A percentile compares a stretch with the other conserved stretches of the same genome.
Conservation (phyloP, 768 basidiomycete genomes). For the Punctularia strigosozonata region DNA sequence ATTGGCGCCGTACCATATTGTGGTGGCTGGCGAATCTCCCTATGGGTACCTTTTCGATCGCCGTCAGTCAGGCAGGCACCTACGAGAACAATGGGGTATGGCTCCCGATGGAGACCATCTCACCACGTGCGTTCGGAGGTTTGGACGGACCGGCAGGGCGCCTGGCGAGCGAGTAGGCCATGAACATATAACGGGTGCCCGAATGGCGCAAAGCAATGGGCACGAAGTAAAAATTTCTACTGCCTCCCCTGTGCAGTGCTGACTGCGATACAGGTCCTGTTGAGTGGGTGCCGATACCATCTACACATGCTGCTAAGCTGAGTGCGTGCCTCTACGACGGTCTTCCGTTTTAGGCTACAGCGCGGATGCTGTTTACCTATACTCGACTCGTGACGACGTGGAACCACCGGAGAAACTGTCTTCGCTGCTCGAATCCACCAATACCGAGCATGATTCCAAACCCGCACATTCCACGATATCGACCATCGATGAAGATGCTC, state of each 20-base stretch:
- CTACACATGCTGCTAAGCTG: too few species aligned
- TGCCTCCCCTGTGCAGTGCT: conserved; percentile 5
- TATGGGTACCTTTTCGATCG: conserved; percentile 79
- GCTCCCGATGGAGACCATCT: conserved; percentile 34
- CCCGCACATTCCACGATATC: too few species aligned
- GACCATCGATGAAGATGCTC: too few species aligned
- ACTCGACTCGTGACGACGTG: conserved; percentile 59
- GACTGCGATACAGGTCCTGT: conserved; percentile 34
- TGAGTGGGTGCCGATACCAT: conserved; percentile 49
- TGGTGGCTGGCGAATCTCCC: conserved; percentile 73
- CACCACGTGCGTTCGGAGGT: conserved; percentile 73
- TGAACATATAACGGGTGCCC: conserved; percentile 69
- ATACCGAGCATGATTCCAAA: too few species aligned
- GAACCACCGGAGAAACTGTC: conserved; percentile 12
- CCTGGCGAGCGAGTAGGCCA: conserved; percentile 22
- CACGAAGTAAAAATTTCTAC: conserved; percentile 44
- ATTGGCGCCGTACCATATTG: conserved; percentile 71
- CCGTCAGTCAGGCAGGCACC: conserved; percentile 49
- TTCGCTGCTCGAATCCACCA: too few species aligned
- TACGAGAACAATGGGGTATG: conserved; percentile 63
- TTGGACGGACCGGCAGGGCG: conserved; percentile 38
- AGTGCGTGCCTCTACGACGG: conserved; percentile 1
- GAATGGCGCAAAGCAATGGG: conserved; percentile 58
- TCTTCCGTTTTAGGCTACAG: conserved; percentile 39
- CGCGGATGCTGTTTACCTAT: conserved; percentile 61